Conservation (phyloP, 345 rosid genomes). For the Gossypium mustelinum region DNA sequence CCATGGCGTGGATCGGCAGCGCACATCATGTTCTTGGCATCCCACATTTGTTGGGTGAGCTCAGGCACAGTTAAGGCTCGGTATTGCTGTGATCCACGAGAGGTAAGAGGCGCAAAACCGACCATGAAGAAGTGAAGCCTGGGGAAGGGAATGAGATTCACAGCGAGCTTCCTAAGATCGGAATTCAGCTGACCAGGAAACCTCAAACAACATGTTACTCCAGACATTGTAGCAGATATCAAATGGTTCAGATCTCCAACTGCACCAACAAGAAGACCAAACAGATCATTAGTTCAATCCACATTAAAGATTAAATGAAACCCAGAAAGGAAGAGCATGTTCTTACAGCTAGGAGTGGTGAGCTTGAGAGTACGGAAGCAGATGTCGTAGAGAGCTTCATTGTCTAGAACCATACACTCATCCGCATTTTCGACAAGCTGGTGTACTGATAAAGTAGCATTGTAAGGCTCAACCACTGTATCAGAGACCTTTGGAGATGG, state of each 20-base stretch:
- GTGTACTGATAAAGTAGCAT: conserved; percentile 60
- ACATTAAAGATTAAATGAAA: neutral
- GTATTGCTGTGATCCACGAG: conserved; percentile 13
- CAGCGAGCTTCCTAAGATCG: conserved; percentile 31
- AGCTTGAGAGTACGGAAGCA: conserved; percentile 66
- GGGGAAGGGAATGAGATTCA: conserved; percentile 31
- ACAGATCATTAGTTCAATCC: neutral
- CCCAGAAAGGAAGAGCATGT: neutral
- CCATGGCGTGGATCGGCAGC: conserved; percentile 65
- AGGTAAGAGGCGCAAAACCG: conserved; percentile 8
- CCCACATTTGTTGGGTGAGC: conserved; percentile 22
- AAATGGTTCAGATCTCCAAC: conserved; percentile 49
- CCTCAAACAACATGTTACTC: conserved; percentile 48
- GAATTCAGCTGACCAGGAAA: conserved; percentile 54
- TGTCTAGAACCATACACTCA: conserved; percentile 55
- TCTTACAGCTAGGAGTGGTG: conserved; percentile 57
- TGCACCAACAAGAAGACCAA: conserved; percentile 4
- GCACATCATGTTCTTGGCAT: too few relatives aligned
- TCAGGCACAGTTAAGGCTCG: conserved; percentile 11
- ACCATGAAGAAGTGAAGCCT: conserved; percentile 17
- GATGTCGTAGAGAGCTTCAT: conserved; percentile 45
- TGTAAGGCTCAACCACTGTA: conserved; percentile 65
- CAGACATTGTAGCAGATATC: conserved; percentile 54
- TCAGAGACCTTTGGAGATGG: conserved; percentile 39
- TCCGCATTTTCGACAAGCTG: conserved; percentile 66